Evolutionary conservation across 164 flowering plant genomes (phyloP), one percentile per base, ranked within the genome.

Genomic region (Houttuynia cordata): DNA sequence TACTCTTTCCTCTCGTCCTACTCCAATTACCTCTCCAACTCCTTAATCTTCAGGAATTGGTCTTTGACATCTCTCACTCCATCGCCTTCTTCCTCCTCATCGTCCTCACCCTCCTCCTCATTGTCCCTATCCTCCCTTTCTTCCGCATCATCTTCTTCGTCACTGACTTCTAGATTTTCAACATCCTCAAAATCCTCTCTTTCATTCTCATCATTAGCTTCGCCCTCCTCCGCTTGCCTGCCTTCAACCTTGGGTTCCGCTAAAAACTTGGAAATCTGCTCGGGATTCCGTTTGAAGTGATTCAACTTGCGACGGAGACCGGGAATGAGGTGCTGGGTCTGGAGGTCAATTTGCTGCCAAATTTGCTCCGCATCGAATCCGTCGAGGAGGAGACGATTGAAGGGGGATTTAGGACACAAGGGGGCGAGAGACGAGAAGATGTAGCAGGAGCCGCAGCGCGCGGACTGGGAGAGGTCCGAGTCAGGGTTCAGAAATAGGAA

Each of bases 361-460:
- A 92, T 86, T 76, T 89, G 97, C 73, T 92, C 97, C 5, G 96
- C 85, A 23, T 89, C 98, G 62, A 84, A 92, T 0, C 94, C 91
- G 1, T 92, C 76, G 24, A 73, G 58, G 20, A 86, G 69, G 7
- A 92, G 80, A 8, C 60, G 63, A 8, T 77, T 82, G 56, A 92
- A 80, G 0, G 91, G 96, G 4, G 87, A 79, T 62, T 89, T 92
- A 1, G 91, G 81, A 55, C 75, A 60, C 58, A 59, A 74, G 7
- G 90, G 93, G 37, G 63, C 80, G 53, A 92, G 81, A 24, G 64
- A 42, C 1, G 87, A 71, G 78, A 85, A 88, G 40, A 88, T 67
- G 22, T 72, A 65, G 51, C 69, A 58, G 7, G 85, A 82, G 14
- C 90, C 92, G 7, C 57, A 8, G 3, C 94, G 82, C 54, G 86